Evolutionary conservation across 345 rosid species (phyloP).

Genomic region (Populus davidiana): DNA sequence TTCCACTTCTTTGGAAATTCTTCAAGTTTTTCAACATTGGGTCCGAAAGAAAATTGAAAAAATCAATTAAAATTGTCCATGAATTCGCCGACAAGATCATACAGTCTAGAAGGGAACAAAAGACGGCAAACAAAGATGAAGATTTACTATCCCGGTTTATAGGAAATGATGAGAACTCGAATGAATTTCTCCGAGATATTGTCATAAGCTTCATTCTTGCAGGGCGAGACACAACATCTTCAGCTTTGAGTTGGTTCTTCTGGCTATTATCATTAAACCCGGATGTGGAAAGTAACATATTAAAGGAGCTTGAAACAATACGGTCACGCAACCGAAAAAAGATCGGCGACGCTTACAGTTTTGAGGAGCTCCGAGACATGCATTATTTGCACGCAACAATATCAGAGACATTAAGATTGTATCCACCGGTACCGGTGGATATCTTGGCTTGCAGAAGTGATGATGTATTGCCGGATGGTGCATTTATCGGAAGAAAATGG

Average conservation of each 20-base stretch:
- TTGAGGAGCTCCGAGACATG: slow-evolving; percentile 16
- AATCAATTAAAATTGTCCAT: slow-evolving; percentile 14
- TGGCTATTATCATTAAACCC: slow-evolving; percentile 19
- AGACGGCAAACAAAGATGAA: background rate
- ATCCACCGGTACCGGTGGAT: slow-evolving; percentile 23
- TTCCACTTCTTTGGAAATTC: slow-evolving; percentile 5
- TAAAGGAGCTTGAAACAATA: slow-evolving; percentile 10
- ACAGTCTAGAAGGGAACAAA: slow-evolving; percentile 1
- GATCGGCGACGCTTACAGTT: background rate
- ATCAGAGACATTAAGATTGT: slow-evolving; percentile 23
- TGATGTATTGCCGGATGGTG: slow-evolving; percentile 20
- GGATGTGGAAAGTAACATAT: background rate
- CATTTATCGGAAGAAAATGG: slow-evolving; percentile 1
- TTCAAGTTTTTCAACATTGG: slow-evolving; percentile 7
- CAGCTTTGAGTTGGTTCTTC: slow-evolving; percentile 21
- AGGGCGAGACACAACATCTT: slow-evolving; percentile 24
- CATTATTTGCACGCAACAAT: slow-evolving; percentile 11
- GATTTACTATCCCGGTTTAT: slow-evolving; percentile 25
- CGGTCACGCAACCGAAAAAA: slow-evolving; percentile 1
- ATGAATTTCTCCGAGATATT: slow-evolving; percentile 18
- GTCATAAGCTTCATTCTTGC: slow-evolving; percentile 24
- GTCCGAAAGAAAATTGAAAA: background rate
- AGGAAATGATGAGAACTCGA: background rate
- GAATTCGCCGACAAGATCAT: slow-evolving; percentile 16
- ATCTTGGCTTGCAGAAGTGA: slow-evolving; percentile 3